A percentile compares a stretch with the other conserved stretches of the same genome.
phyloP scores from a whole-genome alignment of 2,329 filamentous ascomycete species.

The Phialophora tarda region DNA sequence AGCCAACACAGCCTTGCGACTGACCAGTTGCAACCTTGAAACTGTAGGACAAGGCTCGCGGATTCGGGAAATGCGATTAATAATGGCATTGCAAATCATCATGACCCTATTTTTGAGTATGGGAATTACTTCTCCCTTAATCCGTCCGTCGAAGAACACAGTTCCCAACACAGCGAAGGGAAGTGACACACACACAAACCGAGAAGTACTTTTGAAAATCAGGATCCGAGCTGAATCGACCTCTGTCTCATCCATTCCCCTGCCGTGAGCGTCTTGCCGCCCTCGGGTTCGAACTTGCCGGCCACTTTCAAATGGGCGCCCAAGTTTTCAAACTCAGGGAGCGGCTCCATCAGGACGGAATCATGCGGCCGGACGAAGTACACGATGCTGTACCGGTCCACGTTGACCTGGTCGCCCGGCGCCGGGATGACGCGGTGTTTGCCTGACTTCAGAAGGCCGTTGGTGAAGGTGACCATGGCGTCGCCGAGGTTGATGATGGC shows the following conservation, averaged over 20 bases:
- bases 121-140: not conserved
- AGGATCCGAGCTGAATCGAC: constrained; percentile 37
- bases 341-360: constrained; percentile 48
- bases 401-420: constrained; percentile 54
- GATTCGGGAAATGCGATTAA: not conserved
- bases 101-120: not conserved
- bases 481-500: constrained; percentile 45
- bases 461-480: constrained; percentile 53
- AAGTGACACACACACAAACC: not conserved
- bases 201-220: not conserved
- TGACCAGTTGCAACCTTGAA: not conserved
- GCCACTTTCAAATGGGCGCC: constrained; percentile 47
- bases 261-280: constrained; percentile 45
- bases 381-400: constrained; percentile 59
- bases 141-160: not conserved
- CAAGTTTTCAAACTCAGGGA: constrained; percentile 36
- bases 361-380: constrained; percentile 61
- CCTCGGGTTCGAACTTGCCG: constrained; percentile 31
- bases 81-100: not conserved
- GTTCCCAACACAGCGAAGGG: not conserved
- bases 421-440: constrained; percentile 59
- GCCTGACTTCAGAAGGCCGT: constrained; percentile 49
- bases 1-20: not conserved
- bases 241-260: constrained; percentile 49
- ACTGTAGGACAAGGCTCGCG: not conserved